These are phyloP conservation scores for Ustilago vetiveriae DNA, from an alignment of 1,284 basidiomycete species.

Conservation along the genomic window DNA sequence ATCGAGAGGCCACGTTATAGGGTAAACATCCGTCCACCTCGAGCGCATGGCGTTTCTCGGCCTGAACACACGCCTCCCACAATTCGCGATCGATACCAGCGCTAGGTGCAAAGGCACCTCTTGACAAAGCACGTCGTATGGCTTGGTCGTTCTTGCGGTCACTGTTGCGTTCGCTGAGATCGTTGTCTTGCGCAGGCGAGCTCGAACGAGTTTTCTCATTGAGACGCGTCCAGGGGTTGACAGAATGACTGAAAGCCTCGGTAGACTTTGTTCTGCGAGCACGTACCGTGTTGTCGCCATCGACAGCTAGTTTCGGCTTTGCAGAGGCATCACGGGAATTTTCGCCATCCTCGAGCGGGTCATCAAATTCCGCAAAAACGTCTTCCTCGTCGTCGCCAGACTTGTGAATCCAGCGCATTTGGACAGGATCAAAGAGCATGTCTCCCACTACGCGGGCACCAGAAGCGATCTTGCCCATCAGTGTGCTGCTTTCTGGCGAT, in stretches of 20 bases:
- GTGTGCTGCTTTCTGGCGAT: slow-evolving; percentile 32
- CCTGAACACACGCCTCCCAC: slow-evolving; percentile 43
- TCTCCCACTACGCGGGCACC: slow-evolving; percentile 85
- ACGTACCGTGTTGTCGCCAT: slow-evolving; percentile 36
- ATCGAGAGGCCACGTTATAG: not conserved
- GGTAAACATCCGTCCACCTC: slow-evolving; percentile 41
- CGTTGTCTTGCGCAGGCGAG: slow-evolving; percentile 6
- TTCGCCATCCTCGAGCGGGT: slow-evolving; percentile 20
- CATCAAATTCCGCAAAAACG: slow-evolving; percentile 48
- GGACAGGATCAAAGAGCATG: slow-evolving; percentile 93
- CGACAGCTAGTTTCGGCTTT: not conserved
- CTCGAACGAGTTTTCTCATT: slow-evolving; percentile 4
- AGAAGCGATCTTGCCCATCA: slow-evolving; percentile 32
- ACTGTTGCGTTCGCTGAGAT: slow-evolving; percentile 16
- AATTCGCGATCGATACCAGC: slow-evolving; percentile 44
- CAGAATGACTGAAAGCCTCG: slow-evolving; percentile 14
- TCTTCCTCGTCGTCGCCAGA: slow-evolving; percentile 78
- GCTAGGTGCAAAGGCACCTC: slow-evolving; percentile 16
- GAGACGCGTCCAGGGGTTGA: slow-evolving; percentile 25
- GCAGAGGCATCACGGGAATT: not conserved
- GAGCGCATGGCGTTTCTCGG: slow-evolving; percentile 41
- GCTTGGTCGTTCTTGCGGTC: slow-evolving; percentile 21
- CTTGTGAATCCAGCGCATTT: slow-evolving; percentile 89
- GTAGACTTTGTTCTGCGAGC: slow-evolving; percentile 36
- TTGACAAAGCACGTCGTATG: slow-evolving; percentile 18